Percentiles rank a stretch among this genome's conserved stretches.
These are phyloP conservation scores for Omphalea diandra DNA, from an alignment of 441 rosid species.

Conservation along the genomic window DNA sequence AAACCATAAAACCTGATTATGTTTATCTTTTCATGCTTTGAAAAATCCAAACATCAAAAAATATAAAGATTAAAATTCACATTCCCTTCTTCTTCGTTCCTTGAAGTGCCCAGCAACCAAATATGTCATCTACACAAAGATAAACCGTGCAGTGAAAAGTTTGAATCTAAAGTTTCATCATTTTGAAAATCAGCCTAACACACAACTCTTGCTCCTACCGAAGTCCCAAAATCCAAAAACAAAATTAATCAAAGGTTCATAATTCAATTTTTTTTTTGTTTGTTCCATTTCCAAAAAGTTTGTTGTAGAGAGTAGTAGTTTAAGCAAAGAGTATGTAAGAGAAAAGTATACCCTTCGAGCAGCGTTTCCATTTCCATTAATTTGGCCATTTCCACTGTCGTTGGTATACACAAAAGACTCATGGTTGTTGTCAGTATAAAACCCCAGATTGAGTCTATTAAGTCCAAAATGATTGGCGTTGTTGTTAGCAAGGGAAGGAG, in stretches of 20 bases:
- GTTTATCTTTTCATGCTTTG: conserved; percentile 3
- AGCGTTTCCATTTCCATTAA: conserved; percentile 41
- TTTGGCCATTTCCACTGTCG: conserved; percentile 30
- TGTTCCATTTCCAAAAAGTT: background rate
- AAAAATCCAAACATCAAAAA: conserved; percentile 3
- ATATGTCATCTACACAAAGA: conserved; percentile 1
- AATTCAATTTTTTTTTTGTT: background rate
- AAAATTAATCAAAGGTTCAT: background rate
- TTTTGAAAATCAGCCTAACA: background rate
- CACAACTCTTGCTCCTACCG: background rate
- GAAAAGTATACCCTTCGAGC: conserved; percentile 47
- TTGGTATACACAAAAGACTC: conserved; percentile 18
- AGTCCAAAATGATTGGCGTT: conserved; percentile 5
- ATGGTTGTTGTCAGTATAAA: conserved; percentile 32
- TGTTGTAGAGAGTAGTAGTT: background rate
- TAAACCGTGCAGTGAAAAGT: background rate
- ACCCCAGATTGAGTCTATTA: conserved; percentile 33
- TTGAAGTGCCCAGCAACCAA: background rate
- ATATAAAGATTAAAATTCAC: background rate
- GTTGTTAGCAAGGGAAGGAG: conserved; percentile 53
- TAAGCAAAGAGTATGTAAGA: background rate
- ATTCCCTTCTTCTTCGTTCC: background rate
- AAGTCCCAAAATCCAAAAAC: background rate
- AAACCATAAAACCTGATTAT: background rate
- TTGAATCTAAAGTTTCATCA: background rate